Conservation (phyloP, 164 flowering plant species). For the Umbilicus rupestris region DNA sequence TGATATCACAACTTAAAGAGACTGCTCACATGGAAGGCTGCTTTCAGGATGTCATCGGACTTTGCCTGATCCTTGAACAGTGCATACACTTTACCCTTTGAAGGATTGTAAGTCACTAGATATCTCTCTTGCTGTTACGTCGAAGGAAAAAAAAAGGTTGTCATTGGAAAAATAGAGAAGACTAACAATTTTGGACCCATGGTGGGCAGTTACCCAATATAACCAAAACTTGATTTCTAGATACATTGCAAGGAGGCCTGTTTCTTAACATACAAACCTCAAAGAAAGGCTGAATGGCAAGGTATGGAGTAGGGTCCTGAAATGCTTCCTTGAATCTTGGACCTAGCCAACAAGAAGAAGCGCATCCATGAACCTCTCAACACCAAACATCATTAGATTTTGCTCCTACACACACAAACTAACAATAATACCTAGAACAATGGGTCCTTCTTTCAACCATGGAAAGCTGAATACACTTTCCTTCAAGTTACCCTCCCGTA, state of each 20-base stretch:
- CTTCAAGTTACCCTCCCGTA: slow-evolving; percentile 70
- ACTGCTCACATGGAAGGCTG: slow-evolving; percentile 89
- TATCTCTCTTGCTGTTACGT: slow-evolving; percentile 66
- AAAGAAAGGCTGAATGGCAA: slow-evolving; percentile 71
- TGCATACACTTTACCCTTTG: slow-evolving; percentile 80
- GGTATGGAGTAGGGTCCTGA: slow-evolving; percentile 74
- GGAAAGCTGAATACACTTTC: slow-evolving; percentile 68
- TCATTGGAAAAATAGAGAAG: background rate
- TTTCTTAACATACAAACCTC: slow-evolving; percentile 38
- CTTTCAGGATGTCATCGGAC: slow-evolving; percentile 92
- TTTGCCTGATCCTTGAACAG: slow-evolving; percentile 86
- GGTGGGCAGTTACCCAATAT: background rate
- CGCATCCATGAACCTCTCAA: slow-evolving; percentile 6
- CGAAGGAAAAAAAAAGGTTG: background rate
- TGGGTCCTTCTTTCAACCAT: slow-evolving; percentile 64
- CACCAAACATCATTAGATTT: background rate
- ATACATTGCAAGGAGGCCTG: background rate
- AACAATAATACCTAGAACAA: slow-evolving; percentile 55
- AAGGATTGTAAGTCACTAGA: slow-evolving; percentile 76
- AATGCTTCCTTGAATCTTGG: slow-evolving; percentile 91
- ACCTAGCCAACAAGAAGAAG: slow-evolving; percentile 35
- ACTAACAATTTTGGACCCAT: background rate
- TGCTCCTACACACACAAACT: background rate
- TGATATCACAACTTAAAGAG: background rate
- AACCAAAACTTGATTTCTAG: background rate